Base-by-base conservation (phyloP, 352 stramenopile species). In the Globisporangium nunn region DNA sequence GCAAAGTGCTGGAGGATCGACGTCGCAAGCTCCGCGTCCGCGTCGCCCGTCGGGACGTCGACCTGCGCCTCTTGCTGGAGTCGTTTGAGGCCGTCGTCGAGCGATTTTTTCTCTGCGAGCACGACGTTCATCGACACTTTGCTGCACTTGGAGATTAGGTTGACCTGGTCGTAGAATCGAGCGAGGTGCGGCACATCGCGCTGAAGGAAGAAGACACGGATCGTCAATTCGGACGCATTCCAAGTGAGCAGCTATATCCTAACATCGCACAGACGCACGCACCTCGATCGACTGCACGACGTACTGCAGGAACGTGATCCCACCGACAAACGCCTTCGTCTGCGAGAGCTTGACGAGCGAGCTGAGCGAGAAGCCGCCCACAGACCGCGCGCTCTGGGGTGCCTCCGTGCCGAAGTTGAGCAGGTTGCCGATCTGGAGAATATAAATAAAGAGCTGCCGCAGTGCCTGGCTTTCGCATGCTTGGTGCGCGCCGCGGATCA, bases 291-390 rank as follows among this genome's bases (percentile, higher is more conserved):
- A 88, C 62, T 94, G 80, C 23, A 94, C 81, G n/a, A 94, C 70
- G 55, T 91, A 94, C 47, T 94, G 84, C 52, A 92, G 67, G 56
- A 94, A 87, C 12, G 84, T 92, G 46, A 85, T 85, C 6, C 81
- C 78, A 10, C 84, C 84, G 11, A 87, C 76, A 50, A 94, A 94
- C 28, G 81, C 84, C 63, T 92, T 94, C 0, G 84, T 94, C 66
- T 94, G 84, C 12, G 84, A 94, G 43, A 94, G 71, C 64, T 92
- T 94, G 40, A 91, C 78, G 46, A 94, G 64, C 11, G 84, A 94
- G 15, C 69, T 71, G 18, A 94, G 66, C 31, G 81, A 88, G 43
- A 94, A 94, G 10, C 80, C 81, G 18, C 73, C 72, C 3, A 87
- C 72, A 17, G 59, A 67, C 17, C 68, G 55, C 6, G 72, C 66